These are phyloP conservation scores for Paramecium pentaurelia DNA, from an alignment of 73 alveolate species.

Conservation along the genomic window DNA sequence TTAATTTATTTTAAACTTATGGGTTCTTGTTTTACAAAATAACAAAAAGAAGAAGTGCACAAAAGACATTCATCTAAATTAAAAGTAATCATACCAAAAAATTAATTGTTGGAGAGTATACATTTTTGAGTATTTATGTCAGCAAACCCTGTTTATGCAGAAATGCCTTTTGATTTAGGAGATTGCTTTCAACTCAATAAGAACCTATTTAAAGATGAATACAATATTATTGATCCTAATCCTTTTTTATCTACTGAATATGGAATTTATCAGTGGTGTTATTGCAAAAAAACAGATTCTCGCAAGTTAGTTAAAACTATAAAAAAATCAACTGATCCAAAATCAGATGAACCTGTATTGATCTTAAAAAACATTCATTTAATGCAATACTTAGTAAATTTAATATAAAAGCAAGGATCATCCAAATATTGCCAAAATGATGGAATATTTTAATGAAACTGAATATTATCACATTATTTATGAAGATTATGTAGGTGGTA, in stretches of 20 bases:
- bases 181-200: neutral
- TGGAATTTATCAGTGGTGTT: neutral
- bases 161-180: constrained; percentile 7
- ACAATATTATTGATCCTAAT: neutral
- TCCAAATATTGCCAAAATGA: constrained; percentile 23
- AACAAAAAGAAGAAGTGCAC: neutral
- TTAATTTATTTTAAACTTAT: neutral
- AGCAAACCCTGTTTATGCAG: neutral
- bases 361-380: neutral
- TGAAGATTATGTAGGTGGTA: neutral
- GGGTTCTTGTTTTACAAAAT: neutral
- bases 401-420: neutral
- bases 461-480: neutral
- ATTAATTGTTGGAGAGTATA: neutral
- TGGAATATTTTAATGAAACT: neutral
- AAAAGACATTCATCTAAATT: neutral
- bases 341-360: neutral
- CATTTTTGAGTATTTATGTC: neutral
- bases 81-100: neutral
- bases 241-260: neutral
- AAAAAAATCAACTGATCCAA: neutral
- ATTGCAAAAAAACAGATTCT: neutral
- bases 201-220: neutral
- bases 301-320: neutral
- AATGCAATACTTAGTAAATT: neutral